Evolutionary conservation across 306 rosid genomes (phyloP).

Genomic region (Sphenostylis stenocarpa): DNA sequence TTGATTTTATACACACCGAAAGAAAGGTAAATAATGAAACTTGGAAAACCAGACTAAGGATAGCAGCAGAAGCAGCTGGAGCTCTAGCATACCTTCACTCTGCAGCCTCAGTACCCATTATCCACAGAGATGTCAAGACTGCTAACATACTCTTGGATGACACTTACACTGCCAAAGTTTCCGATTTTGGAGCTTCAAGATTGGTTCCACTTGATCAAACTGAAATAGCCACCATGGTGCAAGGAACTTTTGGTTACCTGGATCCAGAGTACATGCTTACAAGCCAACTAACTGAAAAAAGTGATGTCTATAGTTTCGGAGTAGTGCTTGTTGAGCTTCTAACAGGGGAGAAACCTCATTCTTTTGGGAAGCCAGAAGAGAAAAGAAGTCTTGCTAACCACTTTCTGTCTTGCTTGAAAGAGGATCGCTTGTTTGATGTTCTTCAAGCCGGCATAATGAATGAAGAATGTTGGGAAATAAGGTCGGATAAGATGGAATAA

Average conservation of each 20-base stretch:
- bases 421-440: background rate
- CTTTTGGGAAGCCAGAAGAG: background rate
- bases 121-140: slow-evolving; percentile 30
- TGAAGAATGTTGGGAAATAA: too few species aligned
- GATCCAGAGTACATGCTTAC: background rate
- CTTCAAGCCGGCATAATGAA: background rate
- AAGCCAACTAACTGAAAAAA: slow-evolving; percentile 4
- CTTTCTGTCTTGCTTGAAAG: background rate
- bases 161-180: background rate
- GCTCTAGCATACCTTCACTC: slow-evolving; percentile 48
- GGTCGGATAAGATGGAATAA: too few species aligned
- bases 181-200: slow-evolving; percentile 3
- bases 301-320: background rate
- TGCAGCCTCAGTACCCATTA: slow-evolving; percentile 30
- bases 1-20: slow-evolving; percentile 18
- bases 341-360: background rate
- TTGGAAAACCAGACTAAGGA: slow-evolving; percentile 35
- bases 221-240: background rate
- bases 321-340: background rate
- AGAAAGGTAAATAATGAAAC: background rate
- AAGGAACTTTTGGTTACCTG: background rate
- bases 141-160: slow-evolving; percentile 45
- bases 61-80: slow-evolving; percentile 23
- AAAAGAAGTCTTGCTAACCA: background rate
- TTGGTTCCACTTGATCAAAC: background rate